Evolutionary conservation across 768 basidiomycete species (phyloP).

Genomic region (Saitozyma podzolica): DNA sequence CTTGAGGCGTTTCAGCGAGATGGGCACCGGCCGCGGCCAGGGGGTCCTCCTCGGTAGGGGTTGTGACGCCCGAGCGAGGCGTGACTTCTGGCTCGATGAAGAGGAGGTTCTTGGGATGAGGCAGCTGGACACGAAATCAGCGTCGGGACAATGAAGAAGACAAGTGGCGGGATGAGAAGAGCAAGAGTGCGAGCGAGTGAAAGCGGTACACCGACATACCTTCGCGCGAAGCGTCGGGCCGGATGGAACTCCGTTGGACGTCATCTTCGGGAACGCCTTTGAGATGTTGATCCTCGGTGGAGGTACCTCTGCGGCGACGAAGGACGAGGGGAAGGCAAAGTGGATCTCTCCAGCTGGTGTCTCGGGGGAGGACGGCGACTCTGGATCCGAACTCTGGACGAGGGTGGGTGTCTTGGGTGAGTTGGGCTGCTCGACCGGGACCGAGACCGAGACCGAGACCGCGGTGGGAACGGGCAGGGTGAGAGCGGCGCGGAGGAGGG

Average conservation of each 20-base stretch:
- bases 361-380: no score
- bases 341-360: background rate
- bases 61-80: constrained; percentile 27
- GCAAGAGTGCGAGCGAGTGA: no score
- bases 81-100: constrained; percentile 51
- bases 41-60: constrained; percentile 30
- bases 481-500: constrained; percentile 17
- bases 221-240: no score
- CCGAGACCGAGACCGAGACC: background rate
- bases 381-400: no score
- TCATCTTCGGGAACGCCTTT: background rate
- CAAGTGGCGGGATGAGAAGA: no score
- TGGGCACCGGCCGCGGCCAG: constrained; percentile 22
- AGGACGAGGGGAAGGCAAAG: background rate
- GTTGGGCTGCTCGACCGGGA: background rate
- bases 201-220: no score
- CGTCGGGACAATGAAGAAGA: background rate
- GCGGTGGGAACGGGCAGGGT: constrained; percentile 2
- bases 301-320: background rate
- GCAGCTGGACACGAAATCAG: constrained; percentile 31
- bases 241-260: no score
- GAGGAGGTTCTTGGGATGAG: constrained; percentile 48
- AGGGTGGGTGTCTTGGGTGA: no score
- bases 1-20: constrained; percentile 9
- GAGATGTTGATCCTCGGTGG: background rate